These are phyloP conservation scores for Podaxis sp. DNA, from an alignment of 768 basidiomycete genomes.

Conservation along the genomic window DNA sequence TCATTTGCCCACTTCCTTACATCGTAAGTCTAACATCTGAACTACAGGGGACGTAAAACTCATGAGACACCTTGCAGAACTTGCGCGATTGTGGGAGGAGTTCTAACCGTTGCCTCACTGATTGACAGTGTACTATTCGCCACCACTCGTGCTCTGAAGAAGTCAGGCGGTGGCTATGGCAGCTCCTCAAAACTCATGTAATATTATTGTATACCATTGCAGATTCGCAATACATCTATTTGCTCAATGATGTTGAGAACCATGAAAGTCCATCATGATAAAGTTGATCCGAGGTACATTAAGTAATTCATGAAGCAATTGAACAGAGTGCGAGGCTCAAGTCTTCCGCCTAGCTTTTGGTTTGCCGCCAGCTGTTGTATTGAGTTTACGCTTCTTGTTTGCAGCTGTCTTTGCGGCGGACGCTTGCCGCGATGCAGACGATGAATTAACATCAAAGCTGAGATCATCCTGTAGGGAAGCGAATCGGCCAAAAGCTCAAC, in stretches of 20 bases:
- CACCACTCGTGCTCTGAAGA: constrained; percentile 74
- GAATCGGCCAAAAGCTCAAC: neutral
- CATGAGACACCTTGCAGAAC: constrained; percentile 51
- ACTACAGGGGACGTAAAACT: neutral
- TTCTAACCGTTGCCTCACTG: constrained; percentile 89
- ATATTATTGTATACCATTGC: constrained; percentile 22
- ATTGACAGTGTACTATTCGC: constrained; percentile 87
- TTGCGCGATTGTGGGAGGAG: constrained; percentile 97
- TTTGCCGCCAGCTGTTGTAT: neutral
- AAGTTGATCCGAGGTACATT: neutral
- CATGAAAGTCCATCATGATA: neutral
- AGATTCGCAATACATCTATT: constrained; percentile 6
- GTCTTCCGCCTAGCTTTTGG: constrained; percentile 31
- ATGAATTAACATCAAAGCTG: constrained; percentile 6
- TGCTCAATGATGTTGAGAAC: neutral
- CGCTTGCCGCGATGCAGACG: constrained; percentile 31
- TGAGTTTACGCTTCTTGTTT: constrained; percentile 9
- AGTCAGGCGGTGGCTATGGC: constrained; percentile 38
- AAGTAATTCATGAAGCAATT: too few relatives aligned
- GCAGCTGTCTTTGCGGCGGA: constrained; percentile 24
- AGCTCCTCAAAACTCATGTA: constrained; percentile 47
- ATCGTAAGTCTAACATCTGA: constrained; percentile 58
- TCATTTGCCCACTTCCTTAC: constrained; percentile 98
- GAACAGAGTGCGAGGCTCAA: neutral
- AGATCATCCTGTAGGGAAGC: constrained; percentile 28